These are phyloP conservation scores for Alternaria solani DNA, from an alignment of 2,329 filamentous ascomycete genomes.

Conservation along the genomic window DNA sequence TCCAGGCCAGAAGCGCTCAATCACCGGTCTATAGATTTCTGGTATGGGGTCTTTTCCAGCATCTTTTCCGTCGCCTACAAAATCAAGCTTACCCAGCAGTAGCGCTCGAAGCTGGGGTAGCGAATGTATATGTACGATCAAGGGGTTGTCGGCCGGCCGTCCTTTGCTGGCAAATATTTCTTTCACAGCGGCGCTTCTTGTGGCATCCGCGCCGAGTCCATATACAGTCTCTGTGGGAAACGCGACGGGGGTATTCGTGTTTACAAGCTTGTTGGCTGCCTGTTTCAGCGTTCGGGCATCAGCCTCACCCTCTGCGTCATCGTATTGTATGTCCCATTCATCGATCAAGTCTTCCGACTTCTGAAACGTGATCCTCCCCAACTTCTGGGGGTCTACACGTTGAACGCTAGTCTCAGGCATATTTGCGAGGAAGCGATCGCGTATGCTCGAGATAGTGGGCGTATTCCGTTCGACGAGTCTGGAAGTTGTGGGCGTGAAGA, in stretches of 20 bases:
- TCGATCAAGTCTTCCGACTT: slow-evolving; percentile 46
- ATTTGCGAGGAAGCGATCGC: slow-evolving; percentile 10
- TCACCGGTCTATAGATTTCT: slow-evolving; percentile 77
- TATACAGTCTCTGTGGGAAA: slow-evolving; percentile 99
- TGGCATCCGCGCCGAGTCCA: slow-evolving; percentile 94
- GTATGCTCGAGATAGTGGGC: background rate
- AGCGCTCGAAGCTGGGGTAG: slow-evolving; percentile 75
- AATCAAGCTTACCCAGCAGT: slow-evolving; percentile 51
- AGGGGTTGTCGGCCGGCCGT: slow-evolving; percentile 89
- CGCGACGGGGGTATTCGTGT: slow-evolving; percentile 78
- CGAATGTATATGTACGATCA: slow-evolving; percentile 91
- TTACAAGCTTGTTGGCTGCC: slow-evolving; percentile 72
- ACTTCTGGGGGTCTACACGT: slow-evolving; percentile 51
- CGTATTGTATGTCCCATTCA: slow-evolving; percentile 46
- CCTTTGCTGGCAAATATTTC: slow-evolving; percentile 95
- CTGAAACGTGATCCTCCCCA: slow-evolving; percentile 49
- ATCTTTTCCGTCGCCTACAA: background rate
- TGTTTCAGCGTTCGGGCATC: slow-evolving; percentile 62
- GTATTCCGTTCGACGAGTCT: background rate
- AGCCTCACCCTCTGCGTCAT: slow-evolving; percentile 50
- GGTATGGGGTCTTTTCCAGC: slow-evolving; percentile 64
- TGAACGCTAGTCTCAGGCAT: slow-evolving; percentile 49
- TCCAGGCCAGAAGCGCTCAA: slow-evolving; percentile 90
- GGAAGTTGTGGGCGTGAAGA: slow-evolving; percentile 2
- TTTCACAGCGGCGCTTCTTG: slow-evolving; percentile 79